Conservation (phyloP, 108 stramenopile species). For the Parmales sp. region DNA sequence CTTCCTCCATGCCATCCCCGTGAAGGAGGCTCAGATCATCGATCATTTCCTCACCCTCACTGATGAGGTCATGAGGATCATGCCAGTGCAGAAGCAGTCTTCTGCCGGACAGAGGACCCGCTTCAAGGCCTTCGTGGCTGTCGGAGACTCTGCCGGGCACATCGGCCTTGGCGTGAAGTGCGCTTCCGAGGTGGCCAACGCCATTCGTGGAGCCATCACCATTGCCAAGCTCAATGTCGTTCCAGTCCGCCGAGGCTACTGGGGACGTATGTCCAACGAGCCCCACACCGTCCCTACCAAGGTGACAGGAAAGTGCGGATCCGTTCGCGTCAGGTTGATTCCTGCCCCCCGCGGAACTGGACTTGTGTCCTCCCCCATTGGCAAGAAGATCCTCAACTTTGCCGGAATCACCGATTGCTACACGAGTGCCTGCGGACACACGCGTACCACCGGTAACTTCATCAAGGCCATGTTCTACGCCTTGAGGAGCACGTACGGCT, state of each 20-base stretch:
- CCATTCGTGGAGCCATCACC: constrained; percentile 98
- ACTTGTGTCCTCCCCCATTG: constrained; percentile 93
- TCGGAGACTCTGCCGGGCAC: constrained; percentile 94
- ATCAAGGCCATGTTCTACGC: constrained; percentile 99
- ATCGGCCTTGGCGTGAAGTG: constrained; percentile 99
- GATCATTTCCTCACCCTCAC: constrained; percentile 92
- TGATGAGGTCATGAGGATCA: constrained; percentile 99
- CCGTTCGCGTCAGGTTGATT: constrained; percentile 96
- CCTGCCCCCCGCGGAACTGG: constrained; percentile 99
- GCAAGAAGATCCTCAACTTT: constrained; percentile 98
- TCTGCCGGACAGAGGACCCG: constrained; percentile 99
- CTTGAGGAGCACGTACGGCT: constrained; percentile 93
- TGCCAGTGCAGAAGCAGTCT: constrained; percentile 99
- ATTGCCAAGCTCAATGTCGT: constrained; percentile 96
- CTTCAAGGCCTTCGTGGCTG: constrained; percentile 99
- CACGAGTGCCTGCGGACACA: constrained; percentile 85
- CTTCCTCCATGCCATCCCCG: constrained; percentile 97
- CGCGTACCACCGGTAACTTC: constrained; percentile 99
- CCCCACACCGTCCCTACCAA: constrained; percentile 99
- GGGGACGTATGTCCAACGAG: constrained; percentile 86
- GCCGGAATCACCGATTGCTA: constrained; percentile 95
- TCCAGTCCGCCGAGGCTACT: constrained; percentile 99
- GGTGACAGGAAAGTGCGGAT: constrained; percentile 99
- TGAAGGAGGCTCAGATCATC: constrained; percentile 99
- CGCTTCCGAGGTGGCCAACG: constrained; percentile 95